phyloP scores from a whole-genome alignment of 352 stramenopile genomes.

The Phytophthora meadii region DNA sequence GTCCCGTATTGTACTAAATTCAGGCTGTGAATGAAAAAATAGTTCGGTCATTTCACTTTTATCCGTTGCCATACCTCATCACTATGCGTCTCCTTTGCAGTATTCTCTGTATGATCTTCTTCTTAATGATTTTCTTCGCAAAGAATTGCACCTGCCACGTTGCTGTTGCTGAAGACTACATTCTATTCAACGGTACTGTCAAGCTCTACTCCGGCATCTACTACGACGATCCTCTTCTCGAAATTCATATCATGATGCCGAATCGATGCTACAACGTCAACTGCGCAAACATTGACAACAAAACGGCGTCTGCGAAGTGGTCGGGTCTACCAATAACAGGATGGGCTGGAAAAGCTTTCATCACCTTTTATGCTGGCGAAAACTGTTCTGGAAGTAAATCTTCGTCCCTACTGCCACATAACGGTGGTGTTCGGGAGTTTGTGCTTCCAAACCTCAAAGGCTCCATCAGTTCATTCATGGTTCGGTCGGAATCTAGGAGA shows the following conservation, averaged over 20 bases:
- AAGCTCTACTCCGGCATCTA: slow-evolving; percentile 11
- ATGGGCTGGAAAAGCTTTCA: slow-evolving; percentile 16
- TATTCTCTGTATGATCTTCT: not conserved
- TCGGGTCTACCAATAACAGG: slow-evolving; percentile 17
- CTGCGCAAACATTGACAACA: slow-evolving; percentile 30
- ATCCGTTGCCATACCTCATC: not conserved
- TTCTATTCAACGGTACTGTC: slow-evolving; percentile 9
- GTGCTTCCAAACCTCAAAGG: slow-evolving; percentile 9
- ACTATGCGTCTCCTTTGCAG: not conserved
- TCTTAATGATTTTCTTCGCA: not conserved
- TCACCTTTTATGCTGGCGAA: slow-evolving; percentile 30
- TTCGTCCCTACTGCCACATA: slow-evolving; percentile 6
- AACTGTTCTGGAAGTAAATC: slow-evolving; percentile 15
- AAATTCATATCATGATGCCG: slow-evolving; percentile 10
- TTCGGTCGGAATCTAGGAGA: slow-evolving; percentile 7
- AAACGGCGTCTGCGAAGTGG: slow-evolving; percentile 21
- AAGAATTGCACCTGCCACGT: not conserved
- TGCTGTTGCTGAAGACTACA: slow-evolving; percentile 9
- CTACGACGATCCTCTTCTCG: slow-evolving; percentile 6
- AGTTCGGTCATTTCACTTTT: not conserved
- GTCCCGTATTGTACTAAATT: too few relatives aligned
- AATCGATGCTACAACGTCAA: slow-evolving; percentile 37
- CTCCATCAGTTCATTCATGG: slow-evolving; percentile 22
- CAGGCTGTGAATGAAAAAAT: too few relatives aligned
- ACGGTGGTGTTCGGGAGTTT: slow-evolving; percentile 18